phyloP scores from a whole-genome alignment of 1,139 yeast genomes.

The Arxiozyma telluris region DNA sequence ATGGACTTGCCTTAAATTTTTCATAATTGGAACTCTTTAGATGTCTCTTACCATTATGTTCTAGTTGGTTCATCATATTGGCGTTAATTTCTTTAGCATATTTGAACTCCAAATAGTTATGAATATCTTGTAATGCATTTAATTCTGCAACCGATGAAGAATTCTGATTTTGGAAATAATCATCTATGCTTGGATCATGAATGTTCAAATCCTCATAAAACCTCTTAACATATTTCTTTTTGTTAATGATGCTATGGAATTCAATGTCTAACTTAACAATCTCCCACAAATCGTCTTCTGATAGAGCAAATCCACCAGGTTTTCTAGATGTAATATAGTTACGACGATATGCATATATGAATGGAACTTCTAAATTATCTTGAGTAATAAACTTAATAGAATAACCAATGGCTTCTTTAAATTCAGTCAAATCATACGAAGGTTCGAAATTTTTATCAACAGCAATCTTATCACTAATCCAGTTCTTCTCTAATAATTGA shows the following conservation, averaged over 20 bases:
- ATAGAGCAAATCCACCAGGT: slow-evolving; percentile 45
- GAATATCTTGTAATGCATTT: slow-evolving; percentile 60
- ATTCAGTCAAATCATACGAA: slow-evolving; percentile 46
- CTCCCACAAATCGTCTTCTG: slow-evolving; percentile 89
- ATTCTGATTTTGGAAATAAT: slow-evolving; percentile 45
- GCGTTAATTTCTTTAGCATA: slow-evolving; percentile 67
- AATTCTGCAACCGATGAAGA: slow-evolving; percentile 53
- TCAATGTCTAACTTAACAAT: slow-evolving; percentile 80
- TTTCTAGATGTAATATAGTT: slow-evolving; percentile 58
- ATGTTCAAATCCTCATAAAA: slow-evolving; percentile 47
- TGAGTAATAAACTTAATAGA: slow-evolving; percentile 71
- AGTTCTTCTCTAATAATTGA: slow-evolving; percentile 59
- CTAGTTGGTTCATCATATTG: slow-evolving; percentile 28
- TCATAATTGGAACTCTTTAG: slow-evolving; percentile 68
- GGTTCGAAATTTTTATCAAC: slow-evolving; percentile 43
- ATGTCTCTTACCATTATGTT: slow-evolving; percentile 45
- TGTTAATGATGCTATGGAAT: slow-evolving; percentile 76
- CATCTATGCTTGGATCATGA: slow-evolving; percentile 55
- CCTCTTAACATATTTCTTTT: slow-evolving; percentile 54
- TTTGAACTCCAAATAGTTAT: slow-evolving; percentile 74
- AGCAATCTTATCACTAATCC: slow-evolving; percentile 59
- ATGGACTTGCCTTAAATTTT: slow-evolving; percentile 57
- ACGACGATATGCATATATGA: slow-evolving; percentile 90
- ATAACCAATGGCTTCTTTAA: slow-evolving; percentile 61
- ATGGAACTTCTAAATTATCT: slow-evolving; percentile 87